phyloP scores from a whole-genome alignment of 1,139 yeast species.

The Sugiyamaella xylanicola region DNA sequence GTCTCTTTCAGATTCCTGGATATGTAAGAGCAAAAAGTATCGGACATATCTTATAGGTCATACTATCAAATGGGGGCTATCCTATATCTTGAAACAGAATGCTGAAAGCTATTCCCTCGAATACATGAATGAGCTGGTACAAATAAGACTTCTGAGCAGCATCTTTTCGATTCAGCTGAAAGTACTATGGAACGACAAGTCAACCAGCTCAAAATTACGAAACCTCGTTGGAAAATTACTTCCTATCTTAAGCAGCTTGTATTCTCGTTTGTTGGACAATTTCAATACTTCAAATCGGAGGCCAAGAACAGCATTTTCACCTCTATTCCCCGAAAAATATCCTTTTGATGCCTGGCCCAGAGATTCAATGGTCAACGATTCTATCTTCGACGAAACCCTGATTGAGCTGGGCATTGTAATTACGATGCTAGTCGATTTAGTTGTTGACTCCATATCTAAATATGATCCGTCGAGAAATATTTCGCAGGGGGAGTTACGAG shows the following conservation, averaged over 20 bases:
- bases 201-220: slow-evolving; percentile 36
- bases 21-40: slow-evolving; percentile 46
- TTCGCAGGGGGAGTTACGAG: background rate
- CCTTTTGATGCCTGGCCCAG: slow-evolving; percentile 58
- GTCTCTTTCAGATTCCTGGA: slow-evolving; percentile 55
- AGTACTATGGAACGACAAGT: slow-evolving; percentile 39
- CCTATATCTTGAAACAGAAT: slow-evolving; percentile 31
- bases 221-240: slow-evolving; percentile 39
- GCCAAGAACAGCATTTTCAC: slow-evolving; percentile 35
- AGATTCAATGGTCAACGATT: slow-evolving; percentile 75
- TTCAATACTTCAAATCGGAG: slow-evolving; percentile 15
- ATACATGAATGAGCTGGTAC: slow-evolving; percentile 34
- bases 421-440: slow-evolving; percentile 41
- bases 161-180: slow-evolving; percentile 41
- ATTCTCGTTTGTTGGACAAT: slow-evolving; percentile 1
- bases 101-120: slow-evolving; percentile 32
- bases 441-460: background rate
- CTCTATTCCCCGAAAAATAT: slow-evolving; percentile 64
- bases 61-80: slow-evolving; percentile 59
- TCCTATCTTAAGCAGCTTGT: slow-evolving; percentile 37
- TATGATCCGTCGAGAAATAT: slow-evolving; percentile 1
- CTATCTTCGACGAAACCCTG: slow-evolving; percentile 68
- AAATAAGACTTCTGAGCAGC: slow-evolving; percentile 38
- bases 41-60: slow-evolving; percentile 53
- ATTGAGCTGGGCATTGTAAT: slow-evolving; percentile 58